Base-by-base conservation (phyloP, 2,329 filamentous ascomycete species). In the Botrytis fragariae region DNA sequence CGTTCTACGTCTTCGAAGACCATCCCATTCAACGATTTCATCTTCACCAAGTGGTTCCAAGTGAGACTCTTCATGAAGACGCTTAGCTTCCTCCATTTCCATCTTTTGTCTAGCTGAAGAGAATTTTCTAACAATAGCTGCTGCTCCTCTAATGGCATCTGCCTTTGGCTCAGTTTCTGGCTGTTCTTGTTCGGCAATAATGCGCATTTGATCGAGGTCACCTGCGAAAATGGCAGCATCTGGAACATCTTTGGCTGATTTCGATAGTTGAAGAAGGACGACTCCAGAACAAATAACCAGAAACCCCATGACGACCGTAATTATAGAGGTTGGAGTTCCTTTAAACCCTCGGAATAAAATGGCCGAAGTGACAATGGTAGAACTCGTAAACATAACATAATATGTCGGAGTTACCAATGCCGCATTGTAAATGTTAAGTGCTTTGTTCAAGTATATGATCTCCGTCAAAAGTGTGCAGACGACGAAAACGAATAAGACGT, bases 401-500 rank as follows among this genome's bases (percentile, higher is more conserved):
- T 99, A 99, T 3, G 96, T 99, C 0, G 96, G 96, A 0, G 96
- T 99, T 74, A 99, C 96, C 77, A 99, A 88, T 12, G 96, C 95
- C 54, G 96, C 96, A 80, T 99, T 98, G 86, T 95, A 98, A 68
- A 99, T 84, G 80, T 99, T 98, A 73, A 98, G 87, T 9, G 96
- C 96, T 98, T 99, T 99, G 82, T 99, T 99, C 60, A 99, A 86
- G 81, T 92, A 99, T 77, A 98, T 91, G 76, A 99, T 98, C 83
- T 98, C 96, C 0, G 94, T 97, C 78, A 98, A 78, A 18, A 99
- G 85, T 0, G 96, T 98, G n/a, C 85, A 84, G 76, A 98, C 87
- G 70, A 98, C 94, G 83, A 99, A 98, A 8, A 95, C 93, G 72
- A 98, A 85, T 45, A 98, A 84, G 8, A 98, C 91, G 83, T 97